Evolutionary conservation across 2,329 filamentous ascomycete genomes (phyloP).

Genomic region (Didymella glomerata): DNA sequence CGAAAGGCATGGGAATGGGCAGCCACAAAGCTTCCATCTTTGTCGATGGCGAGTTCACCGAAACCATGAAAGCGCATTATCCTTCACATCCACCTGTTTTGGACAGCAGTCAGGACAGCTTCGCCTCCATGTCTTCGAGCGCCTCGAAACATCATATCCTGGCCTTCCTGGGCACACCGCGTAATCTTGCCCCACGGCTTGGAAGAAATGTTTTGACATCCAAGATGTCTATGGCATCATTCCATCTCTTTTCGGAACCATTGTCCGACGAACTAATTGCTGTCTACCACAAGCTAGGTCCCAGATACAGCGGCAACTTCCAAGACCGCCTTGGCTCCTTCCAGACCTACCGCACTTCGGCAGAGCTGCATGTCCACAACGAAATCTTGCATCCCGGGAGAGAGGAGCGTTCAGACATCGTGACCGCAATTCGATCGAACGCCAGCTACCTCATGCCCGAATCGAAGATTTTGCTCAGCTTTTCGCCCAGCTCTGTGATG

Average conservation of each 20-base stretch:
- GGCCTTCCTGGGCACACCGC: conserved; percentile 91
- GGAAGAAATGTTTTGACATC: conserved; percentile 78
- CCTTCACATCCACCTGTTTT: conserved; percentile 76
- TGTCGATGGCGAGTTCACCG: conserved; percentile 90
- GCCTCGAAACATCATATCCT: conserved; percentile 76
- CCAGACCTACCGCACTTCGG: conserved; percentile 94
- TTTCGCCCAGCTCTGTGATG: conserved; percentile 81
- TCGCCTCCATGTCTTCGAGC: conserved; percentile 70
- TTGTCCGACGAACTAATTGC: conserved; percentile 91
- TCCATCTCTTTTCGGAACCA: conserved; percentile 85
- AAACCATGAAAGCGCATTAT: conserved; percentile 90
- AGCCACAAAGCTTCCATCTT: conserved; percentile 87
- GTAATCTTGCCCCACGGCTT: conserved; percentile 79
- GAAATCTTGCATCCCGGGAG: conserved; percentile 89
- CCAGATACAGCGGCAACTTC: conserved; percentile 93
- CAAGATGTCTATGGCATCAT: conserved; percentile 88
- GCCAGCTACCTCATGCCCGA: conserved; percentile 85
- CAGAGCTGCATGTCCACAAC: conserved; percentile 87
- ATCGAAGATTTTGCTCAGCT: conserved; percentile 80
- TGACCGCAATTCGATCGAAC: conserved; percentile 85
- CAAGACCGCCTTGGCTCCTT: conserved; percentile 96
- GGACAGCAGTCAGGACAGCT: conserved; percentile 70
- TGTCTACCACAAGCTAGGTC: conserved; percentile 88
- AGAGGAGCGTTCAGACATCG: conserved; percentile 89
- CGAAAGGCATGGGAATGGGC: conserved; percentile 70